Conservation (phyloP, 108 stramenopile genomes). For the Nitzschia sp. region DNA sequence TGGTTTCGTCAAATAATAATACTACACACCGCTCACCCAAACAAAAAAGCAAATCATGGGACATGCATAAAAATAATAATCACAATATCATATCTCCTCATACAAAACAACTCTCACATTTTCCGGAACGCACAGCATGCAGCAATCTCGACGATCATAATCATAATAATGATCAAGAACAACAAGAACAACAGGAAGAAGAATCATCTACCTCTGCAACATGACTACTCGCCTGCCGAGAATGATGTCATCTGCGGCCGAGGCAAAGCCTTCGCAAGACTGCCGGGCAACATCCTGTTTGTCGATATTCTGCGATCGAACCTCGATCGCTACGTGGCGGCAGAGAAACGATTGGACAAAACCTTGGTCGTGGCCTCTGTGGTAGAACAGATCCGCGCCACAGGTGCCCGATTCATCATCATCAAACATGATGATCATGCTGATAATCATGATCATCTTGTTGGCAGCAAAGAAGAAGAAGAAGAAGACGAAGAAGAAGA, state of each 20-base stretch:
- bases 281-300: neutral
- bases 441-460: no score
- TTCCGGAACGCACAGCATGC: no score
- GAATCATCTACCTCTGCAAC: slow-evolving; percentile 2
- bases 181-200: neutral
- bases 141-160: no score
- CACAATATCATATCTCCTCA: no score
- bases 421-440: neutral
- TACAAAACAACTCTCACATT: no score
- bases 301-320: neutral
- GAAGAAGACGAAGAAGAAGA: no score
- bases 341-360: neutral
- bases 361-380: neutral
- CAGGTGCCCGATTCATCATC: neutral
- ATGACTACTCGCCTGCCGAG: neutral
- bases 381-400: neutral
- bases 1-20: no score
- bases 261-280: neutral
- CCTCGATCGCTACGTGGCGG: neutral
- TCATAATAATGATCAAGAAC: neutral
- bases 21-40: no score
- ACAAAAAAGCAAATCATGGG: no score
- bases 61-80: no score
- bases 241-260: neutral
- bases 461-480: no score